These are phyloP conservation scores for Kwoniella dendrophila DNA, from an alignment of 768 basidiomycete genomes.

Conservation along the genomic window DNA sequence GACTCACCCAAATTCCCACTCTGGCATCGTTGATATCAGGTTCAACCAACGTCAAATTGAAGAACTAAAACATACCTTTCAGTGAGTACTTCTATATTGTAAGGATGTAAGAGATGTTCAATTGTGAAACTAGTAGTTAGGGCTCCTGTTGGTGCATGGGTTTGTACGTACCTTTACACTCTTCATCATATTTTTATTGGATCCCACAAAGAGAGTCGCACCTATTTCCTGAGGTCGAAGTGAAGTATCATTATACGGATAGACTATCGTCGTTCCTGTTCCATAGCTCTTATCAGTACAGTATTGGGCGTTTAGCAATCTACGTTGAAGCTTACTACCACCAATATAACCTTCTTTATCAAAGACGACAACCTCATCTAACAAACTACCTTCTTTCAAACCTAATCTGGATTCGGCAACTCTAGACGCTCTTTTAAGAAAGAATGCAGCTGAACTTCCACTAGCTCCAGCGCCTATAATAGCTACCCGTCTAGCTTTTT, in stretches of 20 bases:
- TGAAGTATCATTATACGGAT: slow-evolving; percentile 67
- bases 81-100: background rate
- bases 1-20: slow-evolving; percentile 45
- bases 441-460: slow-evolving; percentile 69
- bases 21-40: slow-evolving; percentile 41
- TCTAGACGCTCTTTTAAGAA: slow-evolving; percentile 77
- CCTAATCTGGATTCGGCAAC: slow-evolving; percentile 64
- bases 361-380: slow-evolving; percentile 80
- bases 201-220: slow-evolving; percentile 76
- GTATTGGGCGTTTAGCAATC: no score
- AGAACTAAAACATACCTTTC: slow-evolving; percentile 22
- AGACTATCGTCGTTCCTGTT: slow-evolving; percentile 74
- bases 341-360: slow-evolving; percentile 76
- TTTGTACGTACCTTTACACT: slow-evolving; percentile 71
- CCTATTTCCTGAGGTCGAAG: slow-evolving; percentile 76
- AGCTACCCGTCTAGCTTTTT: slow-evolving; percentile 64
- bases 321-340: slow-evolving; percentile 64
- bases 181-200: slow-evolving; percentile 71
- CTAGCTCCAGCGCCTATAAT: slow-evolving; percentile 89
- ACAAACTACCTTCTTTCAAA: slow-evolving; percentile 56
- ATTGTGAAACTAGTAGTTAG: no score
- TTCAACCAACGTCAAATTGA: slow-evolving; percentile 37
- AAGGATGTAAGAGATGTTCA: background rate
- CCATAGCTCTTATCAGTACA: background rate
- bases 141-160: no score